These are phyloP conservation scores for Lagenaria siceraria DNA, from an alignment of 306 rosid species.

Conservation along the genomic window DNA sequence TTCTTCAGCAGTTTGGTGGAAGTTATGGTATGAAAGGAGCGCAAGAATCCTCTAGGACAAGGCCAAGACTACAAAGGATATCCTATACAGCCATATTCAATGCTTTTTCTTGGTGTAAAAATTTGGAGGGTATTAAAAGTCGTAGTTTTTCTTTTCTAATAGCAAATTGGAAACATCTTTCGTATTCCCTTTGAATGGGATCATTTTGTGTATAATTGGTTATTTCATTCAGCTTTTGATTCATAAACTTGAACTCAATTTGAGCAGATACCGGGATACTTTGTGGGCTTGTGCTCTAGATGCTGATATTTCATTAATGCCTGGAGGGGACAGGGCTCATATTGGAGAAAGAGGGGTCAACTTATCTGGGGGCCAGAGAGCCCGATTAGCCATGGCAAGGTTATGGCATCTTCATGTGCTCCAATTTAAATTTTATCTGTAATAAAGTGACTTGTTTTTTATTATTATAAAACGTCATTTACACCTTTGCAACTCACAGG, in stretches of 20 bases:
- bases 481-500: constrained; percentile 38
- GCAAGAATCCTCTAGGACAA: too few species aligned
- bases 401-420: constrained; percentile 11
- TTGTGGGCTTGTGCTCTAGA: constrained; percentile 67
- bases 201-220: too few species aligned
- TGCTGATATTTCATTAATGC: constrained; percentile 74
- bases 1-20: too few species aligned
- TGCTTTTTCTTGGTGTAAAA: too few species aligned
- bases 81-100: too few species aligned
- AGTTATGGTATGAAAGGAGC: too few species aligned
- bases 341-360: constrained; percentile 84
- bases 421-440: neutral
- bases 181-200: too few species aligned
- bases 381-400: constrained; percentile 98
- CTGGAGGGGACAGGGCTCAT: constrained; percentile 88
- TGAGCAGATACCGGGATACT: constrained; percentile 62
- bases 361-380: constrained; percentile 94
- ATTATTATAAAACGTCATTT: constrained; percentile 7
- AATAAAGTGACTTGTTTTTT: neutral
- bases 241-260: neutral
- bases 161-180: too few species aligned
- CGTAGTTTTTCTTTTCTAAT: too few species aligned
- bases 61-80: too few species aligned
- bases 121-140: too few species aligned
- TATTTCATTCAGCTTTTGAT: neutral